Percentiles rank a stretch among this genome's conserved stretches.
Conservation (phyloP, 1,284 basidiomycete species). For the Salmacisia buchloeana region DNA sequence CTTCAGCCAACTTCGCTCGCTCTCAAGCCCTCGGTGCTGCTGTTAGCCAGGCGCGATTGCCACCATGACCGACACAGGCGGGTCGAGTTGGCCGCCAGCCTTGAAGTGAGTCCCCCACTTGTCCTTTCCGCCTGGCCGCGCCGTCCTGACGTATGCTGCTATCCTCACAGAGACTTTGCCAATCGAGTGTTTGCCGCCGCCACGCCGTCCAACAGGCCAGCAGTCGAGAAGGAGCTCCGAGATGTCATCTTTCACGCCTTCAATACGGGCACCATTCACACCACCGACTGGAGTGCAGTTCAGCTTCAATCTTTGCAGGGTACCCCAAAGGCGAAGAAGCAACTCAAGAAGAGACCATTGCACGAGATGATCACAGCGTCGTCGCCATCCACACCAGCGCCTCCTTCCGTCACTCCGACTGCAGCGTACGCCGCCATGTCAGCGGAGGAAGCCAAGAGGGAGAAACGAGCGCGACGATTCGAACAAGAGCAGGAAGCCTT, state of each 20-base stretch:
- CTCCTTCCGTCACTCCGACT: neutral
- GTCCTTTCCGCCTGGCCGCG: too few species aligned
- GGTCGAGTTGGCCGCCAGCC: neutral
- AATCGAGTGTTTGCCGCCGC: slow-evolving; percentile 43
- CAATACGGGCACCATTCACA: slow-evolving; percentile 69
- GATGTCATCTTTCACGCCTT: slow-evolving; percentile 52
- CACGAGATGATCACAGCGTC: neutral
- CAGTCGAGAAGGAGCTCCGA: slow-evolving; percentile 53
- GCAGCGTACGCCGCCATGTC: slow-evolving; percentile 11
- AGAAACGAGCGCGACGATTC: slow-evolving; percentile 47
- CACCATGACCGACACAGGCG: slow-evolving; percentile 3
- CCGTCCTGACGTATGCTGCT: too few species aligned
- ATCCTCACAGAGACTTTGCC: slow-evolving; percentile 32
- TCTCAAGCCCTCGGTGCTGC: too few species aligned
- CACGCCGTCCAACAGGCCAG: slow-evolving; percentile 50
- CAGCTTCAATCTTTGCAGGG: slow-evolving; percentile 69
- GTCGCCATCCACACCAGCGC: neutral
- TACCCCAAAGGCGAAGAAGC: slow-evolving; percentile 10
- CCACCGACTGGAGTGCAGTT: slow-evolving; percentile 75
- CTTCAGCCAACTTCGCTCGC: neutral
- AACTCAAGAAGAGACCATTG: slow-evolving; percentile 23
- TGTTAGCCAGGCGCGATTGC: too few species aligned
- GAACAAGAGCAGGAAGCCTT: slow-evolving; percentile 42
- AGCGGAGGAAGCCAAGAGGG: slow-evolving; percentile 37
- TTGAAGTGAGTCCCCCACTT: slow-evolving; percentile 5